Evolutionary conservation across 163 green algal genomes (phyloP), one percentile per base, ranked within the genome.

Genomic region (Chlorella variabilis): DNA sequence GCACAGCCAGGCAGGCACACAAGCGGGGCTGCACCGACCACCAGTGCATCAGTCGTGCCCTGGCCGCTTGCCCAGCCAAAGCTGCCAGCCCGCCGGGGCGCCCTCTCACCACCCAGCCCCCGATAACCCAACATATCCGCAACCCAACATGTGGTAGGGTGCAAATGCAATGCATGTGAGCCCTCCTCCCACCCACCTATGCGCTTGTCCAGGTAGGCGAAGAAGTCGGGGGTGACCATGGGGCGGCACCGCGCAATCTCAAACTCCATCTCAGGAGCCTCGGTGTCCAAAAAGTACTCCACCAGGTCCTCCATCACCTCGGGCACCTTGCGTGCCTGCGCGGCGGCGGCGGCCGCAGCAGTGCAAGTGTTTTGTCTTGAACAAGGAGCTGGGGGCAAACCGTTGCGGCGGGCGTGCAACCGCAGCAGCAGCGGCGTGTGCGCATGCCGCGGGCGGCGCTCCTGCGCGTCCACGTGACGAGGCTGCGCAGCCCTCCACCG

Each of bases 231-330:
- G 0, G 84, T 94, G 17, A 98, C 59, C 51, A 84, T 69, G 7
- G 93, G 93, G 25, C 94, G 80, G 83, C 89, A 96, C 2, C 93
- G 87, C 20, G 93, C 93, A 13, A 95, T 85, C 86, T 98, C 95
- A 84, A 88, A 97, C 85, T 97, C 87, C 91, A 98, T 97, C 54
- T 98, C 95, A 41, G 92, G 86, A 2, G 90, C 87, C 42, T 96
- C 88, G 33, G 94, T 98, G 68, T 95, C 91, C 11, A 98, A 76
- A 25, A 98, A 94, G 80, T 92, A 98, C 75, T 98, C 92, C 3
- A 97, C 81, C 1, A 96, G 76, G 77, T 93, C 87, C 18, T 87
- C 56, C 33, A 88, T 36, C 36, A 88, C 81, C 2, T 81, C 77
- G 1, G 93, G 93, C 11, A 83, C 56, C 23, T 69, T 75, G 13